Percentiles rank a stretch among this genome's conserved stretches.
Evolutionary conservation across 2,329 filamentous ascomycete species (phyloP).

Genomic region (Akanthomyces uredinophilus): DNA sequence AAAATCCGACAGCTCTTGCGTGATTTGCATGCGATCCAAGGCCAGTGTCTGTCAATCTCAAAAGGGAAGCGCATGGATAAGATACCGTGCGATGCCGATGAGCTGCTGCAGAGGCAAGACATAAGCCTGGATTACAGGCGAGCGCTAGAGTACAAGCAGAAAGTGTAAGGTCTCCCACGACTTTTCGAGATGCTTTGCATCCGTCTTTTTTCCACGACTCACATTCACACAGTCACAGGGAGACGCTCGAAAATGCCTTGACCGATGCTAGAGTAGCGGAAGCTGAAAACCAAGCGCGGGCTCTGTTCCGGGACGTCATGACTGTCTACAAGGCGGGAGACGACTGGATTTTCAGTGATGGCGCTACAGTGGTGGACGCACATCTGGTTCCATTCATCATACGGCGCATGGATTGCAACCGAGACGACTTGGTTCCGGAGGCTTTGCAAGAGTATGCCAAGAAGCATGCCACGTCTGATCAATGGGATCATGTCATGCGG

Average conservation of each 20-base stretch:
- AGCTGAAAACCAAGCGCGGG: background rate
- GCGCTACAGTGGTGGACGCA: conserved; percentile 3
- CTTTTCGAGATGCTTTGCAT: background rate
- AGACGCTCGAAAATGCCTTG: conserved; percentile 2
- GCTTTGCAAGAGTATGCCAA: background rate
- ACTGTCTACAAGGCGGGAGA: background rate
- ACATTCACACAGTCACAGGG: background rate
- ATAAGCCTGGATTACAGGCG: background rate
- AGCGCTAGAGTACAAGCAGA: conserved; percentile 7
- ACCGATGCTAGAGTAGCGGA: background rate
- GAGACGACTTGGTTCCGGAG: conserved; percentile 5
- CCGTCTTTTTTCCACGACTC: background rate
- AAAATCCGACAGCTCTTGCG: background rate
- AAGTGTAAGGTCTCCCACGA: background rate
- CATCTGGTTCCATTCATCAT: conserved; percentile 1
- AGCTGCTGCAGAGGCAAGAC: background rate
- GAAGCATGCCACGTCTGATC: background rate
- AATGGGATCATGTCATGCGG: conserved; percentile 3
- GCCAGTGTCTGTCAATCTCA: background rate
- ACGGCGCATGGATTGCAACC: background rate
- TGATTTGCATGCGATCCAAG: conserved; percentile 2
- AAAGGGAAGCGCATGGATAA: background rate
- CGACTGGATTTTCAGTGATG: background rate
- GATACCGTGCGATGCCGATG: conserved; percentile 9
- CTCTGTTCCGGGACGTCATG: background rate